Evolutionary conservation across 179 eudicot genomes (phyloP).

Genomic region (Silene coronaria): DNA sequence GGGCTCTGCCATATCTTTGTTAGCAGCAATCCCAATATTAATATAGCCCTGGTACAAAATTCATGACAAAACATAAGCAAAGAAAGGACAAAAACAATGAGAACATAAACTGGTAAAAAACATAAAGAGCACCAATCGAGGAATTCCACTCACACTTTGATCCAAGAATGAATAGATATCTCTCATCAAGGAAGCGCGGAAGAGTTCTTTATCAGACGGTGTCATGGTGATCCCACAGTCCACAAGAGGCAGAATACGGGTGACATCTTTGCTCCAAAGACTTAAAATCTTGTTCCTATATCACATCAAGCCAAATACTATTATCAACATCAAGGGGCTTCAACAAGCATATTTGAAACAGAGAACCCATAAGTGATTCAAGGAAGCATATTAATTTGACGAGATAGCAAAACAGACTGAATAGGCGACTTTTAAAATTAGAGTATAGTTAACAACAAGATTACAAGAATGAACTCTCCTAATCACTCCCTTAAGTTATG

Average conservation of each 20-base stretch:
- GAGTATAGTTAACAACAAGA: too few relatives aligned
- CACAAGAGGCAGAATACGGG: conserved; percentile 68
- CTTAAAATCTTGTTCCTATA: conserved; percentile 85
- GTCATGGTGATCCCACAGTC: conserved; percentile 69
- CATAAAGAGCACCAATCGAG: not conserved
- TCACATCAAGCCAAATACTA: conserved; percentile 16
- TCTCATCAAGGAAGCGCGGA: conserved; percentile 56
- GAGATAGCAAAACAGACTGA: too few relatives aligned
- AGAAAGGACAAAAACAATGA: conserved; percentile 7
- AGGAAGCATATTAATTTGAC: too few relatives aligned
- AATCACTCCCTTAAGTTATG: too few relatives aligned
- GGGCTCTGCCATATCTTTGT: conserved; percentile 52
- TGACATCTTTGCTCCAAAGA: conserved; percentile 87
- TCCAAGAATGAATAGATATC: conserved; percentile 76
- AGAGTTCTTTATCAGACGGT: conserved; percentile 46
- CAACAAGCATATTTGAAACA: too few relatives aligned
- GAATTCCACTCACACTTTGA: conserved; percentile 62
- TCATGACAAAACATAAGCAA: not conserved
- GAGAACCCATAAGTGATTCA: too few relatives aligned
- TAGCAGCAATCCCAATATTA: conserved; percentile 78
- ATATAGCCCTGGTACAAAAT: conserved; percentile 66
- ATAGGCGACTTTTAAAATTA: too few relatives aligned
- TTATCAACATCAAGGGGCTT: not conserved
- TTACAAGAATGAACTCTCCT: too few relatives aligned
- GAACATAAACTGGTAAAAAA: not conserved